Evolutionary conservation across 2,329 filamentous ascomycete species (phyloP).

Genomic region (Aspergillus piperis): DNA sequence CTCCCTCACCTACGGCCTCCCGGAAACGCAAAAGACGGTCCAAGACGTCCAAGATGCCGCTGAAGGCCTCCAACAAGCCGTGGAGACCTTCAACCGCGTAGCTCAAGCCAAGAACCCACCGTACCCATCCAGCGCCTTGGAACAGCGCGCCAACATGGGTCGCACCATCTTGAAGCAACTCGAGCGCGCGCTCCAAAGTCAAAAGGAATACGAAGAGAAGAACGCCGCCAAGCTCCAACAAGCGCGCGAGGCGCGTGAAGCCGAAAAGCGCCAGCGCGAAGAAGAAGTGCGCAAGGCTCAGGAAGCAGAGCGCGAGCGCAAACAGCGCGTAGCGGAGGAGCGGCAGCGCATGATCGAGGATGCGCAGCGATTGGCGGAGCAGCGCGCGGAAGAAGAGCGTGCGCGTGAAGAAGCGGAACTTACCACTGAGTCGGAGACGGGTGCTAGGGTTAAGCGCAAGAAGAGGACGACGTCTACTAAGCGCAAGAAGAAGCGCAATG

Average conservation of each 20-base stretch:
- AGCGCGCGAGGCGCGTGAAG: constrained; percentile 76
- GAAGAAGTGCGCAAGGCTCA: constrained; percentile 70
- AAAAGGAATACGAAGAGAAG: constrained; percentile 89
- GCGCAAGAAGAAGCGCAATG: constrained; percentile 62
- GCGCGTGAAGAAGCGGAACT: constrained; percentile 72
- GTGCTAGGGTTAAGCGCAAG: constrained; percentile 77
- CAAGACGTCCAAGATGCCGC: constrained; percentile 79
- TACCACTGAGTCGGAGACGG: constrained; percentile 79
- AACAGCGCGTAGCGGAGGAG: constrained; percentile 82
- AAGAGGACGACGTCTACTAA: constrained; percentile 52
- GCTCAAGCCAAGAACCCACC: constrained; percentile 69
- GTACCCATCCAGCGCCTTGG: constrained; percentile 86
- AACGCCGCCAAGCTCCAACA: constrained; percentile 85
- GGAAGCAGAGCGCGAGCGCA: constrained; percentile 70
- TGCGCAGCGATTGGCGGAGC: constrained; percentile 71
- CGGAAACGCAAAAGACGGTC: constrained; percentile 74
- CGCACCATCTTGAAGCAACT: constrained; percentile 92
- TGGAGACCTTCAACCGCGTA: constrained; percentile 65
- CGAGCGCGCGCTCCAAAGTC: constrained; percentile 77
- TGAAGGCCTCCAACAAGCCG: constrained; percentile 80
- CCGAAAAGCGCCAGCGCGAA: constrained; percentile 75
- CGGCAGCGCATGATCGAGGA: constrained; percentile 76
- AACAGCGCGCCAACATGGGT: constrained; percentile 96
- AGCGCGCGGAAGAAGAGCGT: constrained; percentile 70
- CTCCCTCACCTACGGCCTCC: constrained; percentile 71